Base-by-base conservation (phyloP, 805 yeast genomes). In the Saturnispora diversa region DNA sequence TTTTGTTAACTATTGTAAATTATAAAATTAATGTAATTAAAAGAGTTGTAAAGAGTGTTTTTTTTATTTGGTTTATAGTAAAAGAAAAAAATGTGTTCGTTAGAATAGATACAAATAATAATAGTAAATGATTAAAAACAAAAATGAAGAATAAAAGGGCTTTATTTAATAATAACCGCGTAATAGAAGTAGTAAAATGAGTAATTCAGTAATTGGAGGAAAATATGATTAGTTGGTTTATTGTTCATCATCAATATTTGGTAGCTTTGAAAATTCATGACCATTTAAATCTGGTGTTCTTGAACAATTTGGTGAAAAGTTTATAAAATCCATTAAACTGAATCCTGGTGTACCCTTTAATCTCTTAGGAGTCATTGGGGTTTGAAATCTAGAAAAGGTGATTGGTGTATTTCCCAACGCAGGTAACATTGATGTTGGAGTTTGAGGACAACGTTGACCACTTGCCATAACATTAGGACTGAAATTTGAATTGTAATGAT, bases 281-380 rank as follows among this genome's bases (percentile, higher is more conserved):
- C 20, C 25, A 5, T 15, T 21, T 16, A 38, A 31, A 17, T 38
- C 42, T 3, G 70, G 70, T 0, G 70, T 65, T 32, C 63, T 55
- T 6, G 55, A 43, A 19, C 83, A 83, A 8, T 84, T 76, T 3
- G 92, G 92, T 1, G 88, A 77, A 55, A 80, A 79, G 54, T 84
- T 81, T 28, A 85, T 81, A 56, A 83, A 84, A 55, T 84, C 95
- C 54, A 76, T 79, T 78, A 84, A 75, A 58, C 84, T 84, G 63
- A 84, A 84, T 2, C 80, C 82, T 1, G 81, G 81, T 0, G 84
- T 80, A 48, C 61, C 59, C 27, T 50, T 51, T 7, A 71, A 59
- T 39, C 36, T 35, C 42, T 40, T 24, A 13, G 64, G 62, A 3
- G 57, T 50, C 22, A 49, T 54, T 24, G 68, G 66, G 11, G 69